Evolutionary conservation across 139 green algal genomes (phyloP), one percentile per base, ranked within the genome.

Genomic region (Micractinium conductrix): DNA sequence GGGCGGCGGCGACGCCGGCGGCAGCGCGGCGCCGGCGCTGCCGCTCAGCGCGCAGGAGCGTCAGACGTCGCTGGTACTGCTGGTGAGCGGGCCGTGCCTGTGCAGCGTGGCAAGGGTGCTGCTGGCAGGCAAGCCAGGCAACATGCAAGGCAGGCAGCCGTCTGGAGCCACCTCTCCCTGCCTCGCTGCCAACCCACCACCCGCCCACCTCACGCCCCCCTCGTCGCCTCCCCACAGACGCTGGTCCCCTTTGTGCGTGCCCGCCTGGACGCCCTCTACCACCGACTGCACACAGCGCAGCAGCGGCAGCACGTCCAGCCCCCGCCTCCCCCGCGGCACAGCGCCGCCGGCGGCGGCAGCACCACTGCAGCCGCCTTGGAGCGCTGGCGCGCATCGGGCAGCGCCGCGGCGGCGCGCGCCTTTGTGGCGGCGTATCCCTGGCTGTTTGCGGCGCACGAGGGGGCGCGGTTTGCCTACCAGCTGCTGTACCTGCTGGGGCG

Each of bases 171-270:
- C 35, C 2, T 45, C 37, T 37, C 67, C 17, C 37, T n/a, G 2
- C 37, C 16, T 38, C 55, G 4, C 26, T 60, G 43, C 60, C 67
- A 58, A 3, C 37, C 33, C 35, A 33, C 10, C 44, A 22, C 43
- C 10, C 5, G 63, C 26, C 63, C 17, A 7, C 8, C 14, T 30
- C 37, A 58, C 40, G 16, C 17, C 40, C 35, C 2, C 40, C 37
- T 16, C 10, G 70, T 5, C 16, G 4, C 35, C 70, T 44, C 40
- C 14, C 42, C 14, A 74, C 84, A 95, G 88, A 93, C 95, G 30
- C 75, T 92, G n/a, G 69, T 96, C 71, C 94, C 94, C 8, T 97
- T 96, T 73, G 0, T 95, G 16, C 87, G 89, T 17, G 33, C 92
- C 60, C 96, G 96, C 73, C 69, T 91, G 44, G 90, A 95, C 16